These are phyloP conservation scores for Camelina neglecta DNA, from an alignment of 345 rosid species.

Conservation along the genomic window DNA sequence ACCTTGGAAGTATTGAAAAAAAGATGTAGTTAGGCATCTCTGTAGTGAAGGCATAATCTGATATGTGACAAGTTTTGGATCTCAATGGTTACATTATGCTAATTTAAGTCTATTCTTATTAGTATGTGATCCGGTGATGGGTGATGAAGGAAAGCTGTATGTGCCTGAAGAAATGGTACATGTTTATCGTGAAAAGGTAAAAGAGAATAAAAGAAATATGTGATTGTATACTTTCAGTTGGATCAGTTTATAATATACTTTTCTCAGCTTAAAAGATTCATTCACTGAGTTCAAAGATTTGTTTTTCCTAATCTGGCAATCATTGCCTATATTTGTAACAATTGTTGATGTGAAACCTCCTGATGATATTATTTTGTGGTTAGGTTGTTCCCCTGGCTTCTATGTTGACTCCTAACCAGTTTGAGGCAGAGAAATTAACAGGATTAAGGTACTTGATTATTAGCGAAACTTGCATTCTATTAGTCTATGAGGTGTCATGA, in stretches of 20 bases:
- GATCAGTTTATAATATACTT: background rate
- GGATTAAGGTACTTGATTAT: conserved; percentile 64
- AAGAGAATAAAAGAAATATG: conserved; percentile 9
- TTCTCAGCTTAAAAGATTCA: background rate
- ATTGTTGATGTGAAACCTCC: conserved; percentile 1
- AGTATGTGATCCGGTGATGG: conserved; percentile 99
- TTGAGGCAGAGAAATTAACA: conserved; percentile 95
- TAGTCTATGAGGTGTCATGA: background rate
- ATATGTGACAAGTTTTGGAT: conserved; percentile 2
- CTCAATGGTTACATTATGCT: conserved; percentile 5
- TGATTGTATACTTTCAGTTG: background rate
- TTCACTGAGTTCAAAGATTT: background rate
- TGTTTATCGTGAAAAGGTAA: conserved; percentile 91
- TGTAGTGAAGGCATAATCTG: background rate
- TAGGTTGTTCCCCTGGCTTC: conserved; percentile 99
- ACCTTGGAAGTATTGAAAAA: conserved; percentile 9
- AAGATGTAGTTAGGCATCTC: background rate
- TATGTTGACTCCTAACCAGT: conserved; percentile 99
- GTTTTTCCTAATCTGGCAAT: background rate
- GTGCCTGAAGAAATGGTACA: conserved; percentile 81
- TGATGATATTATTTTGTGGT: conserved; percentile 28
- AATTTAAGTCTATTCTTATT: conserved; percentile 35
- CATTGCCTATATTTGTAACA: background rate
- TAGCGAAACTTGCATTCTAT: background rate
- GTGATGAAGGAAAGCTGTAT: conserved; percentile 99